These are phyloP conservation scores for Leersia perrieri DNA, from an alignment of 176 grass and related monocot genomes.

Conservation along the genomic window DNA sequence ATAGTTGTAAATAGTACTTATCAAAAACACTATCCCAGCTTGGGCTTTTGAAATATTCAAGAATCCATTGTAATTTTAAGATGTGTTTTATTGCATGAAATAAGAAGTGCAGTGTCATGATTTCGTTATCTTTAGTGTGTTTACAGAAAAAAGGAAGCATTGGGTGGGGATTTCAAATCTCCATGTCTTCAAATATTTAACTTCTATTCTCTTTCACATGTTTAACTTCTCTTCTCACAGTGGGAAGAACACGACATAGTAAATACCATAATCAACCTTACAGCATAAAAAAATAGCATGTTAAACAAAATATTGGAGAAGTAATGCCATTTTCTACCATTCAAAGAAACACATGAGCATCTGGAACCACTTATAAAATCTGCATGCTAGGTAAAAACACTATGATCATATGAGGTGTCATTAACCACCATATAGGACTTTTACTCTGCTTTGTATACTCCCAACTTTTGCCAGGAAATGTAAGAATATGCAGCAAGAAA, in stretches of 20 bases:
- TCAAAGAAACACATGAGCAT: not conserved
- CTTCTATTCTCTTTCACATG: not conserved
- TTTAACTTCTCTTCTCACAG: not conserved
- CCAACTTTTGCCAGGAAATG: not conserved
- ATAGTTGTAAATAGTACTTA: not conserved
- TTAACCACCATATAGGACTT: not conserved
- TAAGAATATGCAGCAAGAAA: not conserved
- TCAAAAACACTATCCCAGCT: not conserved
- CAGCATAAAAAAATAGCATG: not conserved
- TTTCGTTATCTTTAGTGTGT: not conserved
- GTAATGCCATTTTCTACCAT: not conserved
- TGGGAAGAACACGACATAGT: not conserved
- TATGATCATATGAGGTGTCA: not conserved
- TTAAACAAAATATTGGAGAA: conserved; percentile 3
- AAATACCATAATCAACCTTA: not conserved
- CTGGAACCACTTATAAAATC: not conserved
- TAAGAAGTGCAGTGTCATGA: not conserved
- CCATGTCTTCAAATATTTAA: not conserved
- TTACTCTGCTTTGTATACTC: not conserved
- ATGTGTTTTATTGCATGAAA: not conserved
- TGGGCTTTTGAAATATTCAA: not conserved
- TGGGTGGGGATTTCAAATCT: not conserved
- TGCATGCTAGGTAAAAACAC: not conserved
- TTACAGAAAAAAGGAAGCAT: not conserved
- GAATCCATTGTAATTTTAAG: not conserved